phyloP scores from a whole-genome alignment of 1,139 yeast genomes.

The Sporopachydermia cereana region DNA sequence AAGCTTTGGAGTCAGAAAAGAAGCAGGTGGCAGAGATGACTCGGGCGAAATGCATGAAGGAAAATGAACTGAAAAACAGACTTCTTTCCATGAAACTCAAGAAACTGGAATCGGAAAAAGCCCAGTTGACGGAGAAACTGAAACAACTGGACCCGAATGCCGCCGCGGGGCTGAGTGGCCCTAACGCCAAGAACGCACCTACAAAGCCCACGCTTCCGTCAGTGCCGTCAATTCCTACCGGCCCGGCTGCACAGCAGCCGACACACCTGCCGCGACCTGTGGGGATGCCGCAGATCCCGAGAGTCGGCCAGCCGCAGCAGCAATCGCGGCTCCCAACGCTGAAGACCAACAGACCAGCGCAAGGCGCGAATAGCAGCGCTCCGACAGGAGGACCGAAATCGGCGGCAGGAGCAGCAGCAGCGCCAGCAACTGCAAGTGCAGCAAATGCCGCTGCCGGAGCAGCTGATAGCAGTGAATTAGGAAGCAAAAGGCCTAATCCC shows the following conservation, averaged over 20 bases:
- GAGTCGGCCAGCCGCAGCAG: constrained; percentile 5
- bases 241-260: background rate
- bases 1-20: background rate
- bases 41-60: constrained; percentile 5
- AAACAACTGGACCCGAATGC: background rate
- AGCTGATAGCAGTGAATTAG: background rate
- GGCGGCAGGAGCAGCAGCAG: constrained; percentile 4
- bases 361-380: too few relatives aligned
- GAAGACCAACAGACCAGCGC: too few relatives aligned
- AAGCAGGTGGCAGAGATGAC: constrained; percentile 1
- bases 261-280: background rate
- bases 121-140: background rate
- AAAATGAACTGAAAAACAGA: constrained; percentile 2
- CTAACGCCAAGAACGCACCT: background rate
- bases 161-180: background rate
- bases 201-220: background rate
- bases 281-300: constrained; percentile 1
- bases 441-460: too few relatives aligned
- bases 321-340: background rate
- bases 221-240: background rate
- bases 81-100: background rate
- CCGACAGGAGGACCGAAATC: too few relatives aligned
- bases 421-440: background rate
- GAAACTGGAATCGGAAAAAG: constrained; percentile 1
- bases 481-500: background rate